Conservation (phyloP, 176 grass and related monocot genomes). For the Stipa capillata region DNA sequence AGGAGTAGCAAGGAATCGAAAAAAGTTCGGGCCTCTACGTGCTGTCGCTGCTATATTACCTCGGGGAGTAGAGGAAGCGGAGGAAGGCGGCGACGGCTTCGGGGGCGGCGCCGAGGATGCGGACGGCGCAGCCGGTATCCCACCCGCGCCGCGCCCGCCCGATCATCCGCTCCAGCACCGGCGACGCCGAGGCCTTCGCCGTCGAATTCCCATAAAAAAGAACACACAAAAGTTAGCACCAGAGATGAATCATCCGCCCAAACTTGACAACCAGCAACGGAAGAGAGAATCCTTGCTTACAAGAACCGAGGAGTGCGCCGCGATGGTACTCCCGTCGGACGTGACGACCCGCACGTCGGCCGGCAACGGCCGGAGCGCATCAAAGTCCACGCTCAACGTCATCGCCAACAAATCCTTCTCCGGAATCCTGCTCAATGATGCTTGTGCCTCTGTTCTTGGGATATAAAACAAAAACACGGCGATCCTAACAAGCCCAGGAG, state of each 20-base stretch:
- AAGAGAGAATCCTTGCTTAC: slow-evolving; percentile 54
- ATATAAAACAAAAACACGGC: background rate
- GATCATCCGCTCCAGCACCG: slow-evolving; percentile 63
- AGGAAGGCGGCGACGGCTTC: slow-evolving; percentile 49
- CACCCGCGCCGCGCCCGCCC: background rate
- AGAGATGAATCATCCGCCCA: background rate
- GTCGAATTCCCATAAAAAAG: too few species aligned
- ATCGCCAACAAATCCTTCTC: background rate
- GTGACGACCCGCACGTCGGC: slow-evolving; percentile 53
- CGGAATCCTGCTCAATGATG: background rate
- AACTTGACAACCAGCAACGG: background rate
- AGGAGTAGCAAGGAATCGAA: too few species aligned
- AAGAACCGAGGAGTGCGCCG: slow-evolving; percentile 53
- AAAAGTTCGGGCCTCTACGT: background rate
- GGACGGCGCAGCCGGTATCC: slow-evolving; percentile 20
- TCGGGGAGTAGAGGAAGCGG: slow-evolving; percentile 42
- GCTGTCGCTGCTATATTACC: background rate
- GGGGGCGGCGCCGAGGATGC: slow-evolving; percentile 40
- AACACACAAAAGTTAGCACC: background rate
- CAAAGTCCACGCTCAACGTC: background rate
- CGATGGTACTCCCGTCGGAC: slow-evolving; percentile 44
- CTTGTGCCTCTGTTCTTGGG: background rate
- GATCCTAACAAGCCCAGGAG: background rate
- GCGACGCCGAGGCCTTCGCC: slow-evolving; percentile 33
- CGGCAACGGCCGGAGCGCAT: slow-evolving; percentile 10